phyloP scores from a whole-genome alignment of 106 monocot genomes.

The Allium sativum region DNA sequence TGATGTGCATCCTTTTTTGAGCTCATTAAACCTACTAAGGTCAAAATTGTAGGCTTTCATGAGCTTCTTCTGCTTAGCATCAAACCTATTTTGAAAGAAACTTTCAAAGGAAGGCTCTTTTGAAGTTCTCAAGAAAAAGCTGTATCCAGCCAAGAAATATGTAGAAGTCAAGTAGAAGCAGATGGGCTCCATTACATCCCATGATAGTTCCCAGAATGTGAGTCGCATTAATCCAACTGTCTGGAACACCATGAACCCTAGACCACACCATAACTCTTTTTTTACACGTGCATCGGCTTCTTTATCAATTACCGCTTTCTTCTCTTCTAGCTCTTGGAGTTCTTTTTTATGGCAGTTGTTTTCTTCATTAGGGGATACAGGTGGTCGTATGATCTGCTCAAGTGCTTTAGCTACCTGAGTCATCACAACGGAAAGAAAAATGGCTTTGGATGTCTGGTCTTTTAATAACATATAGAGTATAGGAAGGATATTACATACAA shows the following conservation, averaged over 20 bases:
- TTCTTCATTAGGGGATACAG: background rate
- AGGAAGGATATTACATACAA: background rate
- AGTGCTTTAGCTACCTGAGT: constrained; percentile 16
- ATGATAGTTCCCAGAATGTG: constrained; percentile 39
- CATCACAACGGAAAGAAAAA: constrained; percentile 4
- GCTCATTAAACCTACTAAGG: constrained; percentile 13
- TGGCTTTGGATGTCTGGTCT: constrained; percentile 7
- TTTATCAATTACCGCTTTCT: constrained; percentile 18
- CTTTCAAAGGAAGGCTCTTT: constrained; percentile 20
- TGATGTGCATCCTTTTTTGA: background rate
- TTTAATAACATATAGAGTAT: no score
- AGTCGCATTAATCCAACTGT: constrained; percentile 28
- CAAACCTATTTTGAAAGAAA: constrained; percentile 19
- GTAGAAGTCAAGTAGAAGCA: constrained; percentile 26
- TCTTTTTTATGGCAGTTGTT: constrained; percentile 5
- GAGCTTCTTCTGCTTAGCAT: constrained; percentile 17
- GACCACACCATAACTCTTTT: constrained; percentile 25
- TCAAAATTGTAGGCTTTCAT: constrained; percentile 17
- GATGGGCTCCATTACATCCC: constrained; percentile 33
- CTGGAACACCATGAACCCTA: constrained; percentile 16
- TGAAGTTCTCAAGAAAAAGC: constrained; percentile 17
- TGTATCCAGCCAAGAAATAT: constrained; percentile 18
- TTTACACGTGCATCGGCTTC: constrained; percentile 12
- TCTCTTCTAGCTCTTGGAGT: background rate
- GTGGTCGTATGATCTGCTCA: constrained; percentile 2